phyloP scores from a whole-genome alignment of 2,329 filamentous ascomycete genomes.

The Anisogramma anomala region DNA sequence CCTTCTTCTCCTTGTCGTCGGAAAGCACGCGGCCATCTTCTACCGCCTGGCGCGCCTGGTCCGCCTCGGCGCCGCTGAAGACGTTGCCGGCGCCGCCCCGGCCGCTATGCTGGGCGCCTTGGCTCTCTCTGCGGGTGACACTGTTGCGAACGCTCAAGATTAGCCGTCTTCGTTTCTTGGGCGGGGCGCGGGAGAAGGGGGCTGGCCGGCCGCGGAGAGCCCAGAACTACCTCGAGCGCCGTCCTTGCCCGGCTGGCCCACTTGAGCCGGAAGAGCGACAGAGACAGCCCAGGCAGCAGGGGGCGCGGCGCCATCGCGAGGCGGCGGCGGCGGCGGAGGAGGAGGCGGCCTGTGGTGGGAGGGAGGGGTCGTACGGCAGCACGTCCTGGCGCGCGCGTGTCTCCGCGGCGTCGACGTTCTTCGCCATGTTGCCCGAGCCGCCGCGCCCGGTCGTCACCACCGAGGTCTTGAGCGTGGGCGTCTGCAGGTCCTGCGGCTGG shows the following conservation, averaged over 20 bases:
- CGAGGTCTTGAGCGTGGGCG: conserved; percentile 71
- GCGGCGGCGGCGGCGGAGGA: no score
- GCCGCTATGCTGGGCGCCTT: conserved; percentile 54
- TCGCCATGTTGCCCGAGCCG: conserved; percentile 78
- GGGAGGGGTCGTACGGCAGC: conserved; percentile 43
- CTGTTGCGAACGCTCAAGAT: conserved; percentile 23
- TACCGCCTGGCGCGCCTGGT: conserved; percentile 19
- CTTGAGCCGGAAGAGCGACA: no score
- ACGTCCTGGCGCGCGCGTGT: conserved; percentile 79
- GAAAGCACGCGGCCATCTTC: conserved; percentile 21
- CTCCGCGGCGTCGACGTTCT: conserved; percentile 56
- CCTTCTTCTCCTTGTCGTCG: conserved; percentile 23
- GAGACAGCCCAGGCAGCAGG: no score
- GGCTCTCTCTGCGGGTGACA: conserved; percentile 43
- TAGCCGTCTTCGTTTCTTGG: background rate
- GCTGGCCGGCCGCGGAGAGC: conserved; percentile 17
- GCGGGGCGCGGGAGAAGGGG: no score
- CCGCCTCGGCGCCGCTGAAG: conserved; percentile 35
- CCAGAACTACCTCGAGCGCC: background rate
- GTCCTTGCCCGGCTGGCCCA: no score
- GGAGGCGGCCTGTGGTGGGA: no score
- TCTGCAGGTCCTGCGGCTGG: conserved; percentile 56
- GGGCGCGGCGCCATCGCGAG: no score
- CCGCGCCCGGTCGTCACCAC: conserved; percentile 84
- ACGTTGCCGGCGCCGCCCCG: conserved; percentile 68